phyloP scores from a whole-genome alignment of 2,329 filamentous ascomycete species.

The Monosporascus sp. region DNA sequence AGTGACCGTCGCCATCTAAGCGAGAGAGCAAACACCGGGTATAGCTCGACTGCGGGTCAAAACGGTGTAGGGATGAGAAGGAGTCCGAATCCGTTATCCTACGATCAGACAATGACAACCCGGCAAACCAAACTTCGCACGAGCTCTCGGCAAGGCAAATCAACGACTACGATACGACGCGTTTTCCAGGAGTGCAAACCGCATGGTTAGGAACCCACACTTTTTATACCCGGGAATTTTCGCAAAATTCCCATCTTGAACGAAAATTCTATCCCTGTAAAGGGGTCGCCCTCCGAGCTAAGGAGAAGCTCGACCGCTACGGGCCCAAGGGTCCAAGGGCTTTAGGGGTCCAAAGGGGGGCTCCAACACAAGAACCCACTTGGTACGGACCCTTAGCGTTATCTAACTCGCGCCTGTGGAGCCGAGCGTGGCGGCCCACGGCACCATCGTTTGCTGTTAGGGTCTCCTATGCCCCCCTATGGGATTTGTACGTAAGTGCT shows the following conservation, averaged over 20 bases:
- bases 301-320: not conserved
- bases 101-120: not conserved
- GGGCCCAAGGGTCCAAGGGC: not conserved
- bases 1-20: conserved; percentile 13
- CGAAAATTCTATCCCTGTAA: not conserved
- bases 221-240: not conserved
- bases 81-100: not conserved
- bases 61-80: not conserved
- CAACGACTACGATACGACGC: not conserved
- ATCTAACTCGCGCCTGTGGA: too few relatives aligned
- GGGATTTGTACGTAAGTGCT: too few relatives aligned
- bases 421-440: too few relatives aligned
- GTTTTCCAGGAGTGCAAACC: not conserved
- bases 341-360: not conserved
- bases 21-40: not conserved
- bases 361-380: not conserved
- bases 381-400: not conserved
- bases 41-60: not conserved
- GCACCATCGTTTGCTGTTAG: too few relatives aligned
- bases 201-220: not conserved
- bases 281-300: not conserved
- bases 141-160: not conserved
- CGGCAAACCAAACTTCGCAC: not conserved
- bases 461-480: too few relatives aligned
- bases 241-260: not conserved